Conservation (phyloP, 225 moss, liverwort and hornwort species). For the Anthoceros angustus region DNA sequence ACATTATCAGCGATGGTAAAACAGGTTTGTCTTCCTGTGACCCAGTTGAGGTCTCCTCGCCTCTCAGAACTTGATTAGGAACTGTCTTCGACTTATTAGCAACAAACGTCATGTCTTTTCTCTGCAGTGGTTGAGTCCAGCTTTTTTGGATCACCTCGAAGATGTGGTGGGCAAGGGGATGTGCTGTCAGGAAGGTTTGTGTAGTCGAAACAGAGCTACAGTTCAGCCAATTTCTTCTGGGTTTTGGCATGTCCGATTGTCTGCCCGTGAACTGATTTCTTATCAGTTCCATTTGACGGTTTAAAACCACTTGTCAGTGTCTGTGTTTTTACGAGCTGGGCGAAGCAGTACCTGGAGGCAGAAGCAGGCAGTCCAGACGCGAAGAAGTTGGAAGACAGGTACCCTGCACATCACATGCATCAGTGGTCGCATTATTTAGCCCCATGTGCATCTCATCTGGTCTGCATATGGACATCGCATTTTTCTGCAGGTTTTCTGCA, state of each 20-base stretch:
- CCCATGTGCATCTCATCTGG: background rate
- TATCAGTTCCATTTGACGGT: background rate
- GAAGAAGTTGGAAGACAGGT: slow-evolving; percentile 22
- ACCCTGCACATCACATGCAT: slow-evolving; percentile 5
- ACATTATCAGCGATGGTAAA: slow-evolving; percentile 81
- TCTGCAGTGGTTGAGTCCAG: slow-evolving; percentile 51
- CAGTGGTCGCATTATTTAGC: background rate
- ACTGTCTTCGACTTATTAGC: background rate
- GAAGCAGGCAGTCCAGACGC: slow-evolving; percentile 23
- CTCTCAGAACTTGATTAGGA: background rate
- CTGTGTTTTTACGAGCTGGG: slow-evolving; percentile 78
- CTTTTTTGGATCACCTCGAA: slow-evolving; percentile 85
- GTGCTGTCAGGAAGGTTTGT: slow-evolving; percentile 81
- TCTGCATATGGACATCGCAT: background rate
- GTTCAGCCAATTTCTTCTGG: background rate
- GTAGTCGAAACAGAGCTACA: background rate
- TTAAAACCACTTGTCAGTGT: slow-evolving; percentile 32
- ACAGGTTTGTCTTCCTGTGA: slow-evolving; percentile 28
- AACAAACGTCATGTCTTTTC: background rate
- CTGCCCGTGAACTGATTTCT: background rate
- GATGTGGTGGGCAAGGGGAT: slow-evolving; percentile 99
- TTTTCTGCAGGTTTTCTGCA: slow-evolving; percentile 34
- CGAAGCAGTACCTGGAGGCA: slow-evolving; percentile 32
- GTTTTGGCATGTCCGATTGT: background rate
- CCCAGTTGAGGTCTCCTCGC: background rate